Conservation (phyloP, 225 moss, liverwort and hornwort genomes). For the Thuidium tamariscinum region DNA sequence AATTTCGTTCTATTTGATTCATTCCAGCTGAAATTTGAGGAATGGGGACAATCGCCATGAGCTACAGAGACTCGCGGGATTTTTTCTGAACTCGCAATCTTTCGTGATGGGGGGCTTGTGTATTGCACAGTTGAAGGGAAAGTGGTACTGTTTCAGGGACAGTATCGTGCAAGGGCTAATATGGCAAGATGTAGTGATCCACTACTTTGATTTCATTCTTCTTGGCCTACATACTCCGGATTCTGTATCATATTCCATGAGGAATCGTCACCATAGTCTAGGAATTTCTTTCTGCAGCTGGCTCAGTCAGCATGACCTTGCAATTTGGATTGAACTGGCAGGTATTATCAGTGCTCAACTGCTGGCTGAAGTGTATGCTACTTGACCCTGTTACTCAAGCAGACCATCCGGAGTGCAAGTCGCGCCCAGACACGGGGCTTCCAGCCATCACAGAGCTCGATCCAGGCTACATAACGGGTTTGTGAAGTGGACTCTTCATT, state of each 20-base stretch:
- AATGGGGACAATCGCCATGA: neutral
- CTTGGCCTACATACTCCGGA: neutral
- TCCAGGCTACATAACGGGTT: constrained; percentile 93
- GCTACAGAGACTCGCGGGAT: neutral
- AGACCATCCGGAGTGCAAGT: constrained; percentile 97
- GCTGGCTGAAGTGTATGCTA: constrained; percentile 97
- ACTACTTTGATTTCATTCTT: neutral
- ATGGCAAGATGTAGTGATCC: neutral
- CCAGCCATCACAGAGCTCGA: constrained; percentile 97
- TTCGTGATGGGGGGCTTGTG: neutral
- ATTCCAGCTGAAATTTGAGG: neutral
- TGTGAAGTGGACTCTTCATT: neutral
- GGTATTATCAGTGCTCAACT: constrained; percentile 85
- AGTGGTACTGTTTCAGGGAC: neutral
- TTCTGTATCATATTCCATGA: neutral
- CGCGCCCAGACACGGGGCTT: constrained; percentile 91
- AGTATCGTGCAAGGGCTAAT: neutral
- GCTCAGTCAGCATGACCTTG: neutral
- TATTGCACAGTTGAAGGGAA: neutral
- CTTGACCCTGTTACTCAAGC: constrained; percentile 74
- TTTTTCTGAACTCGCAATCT: neutral
- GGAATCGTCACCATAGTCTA: neutral
- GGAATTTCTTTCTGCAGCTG: neutral
- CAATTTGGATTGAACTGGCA: constrained; percentile 15
- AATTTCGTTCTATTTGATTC: neutral